A percentile compares a stretch with the other conserved stretches of the same genome.
Evolutionary conservation across 1,284 basidiomycete species (phyloP).

Genomic region (Tylopilus sp.): DNA sequence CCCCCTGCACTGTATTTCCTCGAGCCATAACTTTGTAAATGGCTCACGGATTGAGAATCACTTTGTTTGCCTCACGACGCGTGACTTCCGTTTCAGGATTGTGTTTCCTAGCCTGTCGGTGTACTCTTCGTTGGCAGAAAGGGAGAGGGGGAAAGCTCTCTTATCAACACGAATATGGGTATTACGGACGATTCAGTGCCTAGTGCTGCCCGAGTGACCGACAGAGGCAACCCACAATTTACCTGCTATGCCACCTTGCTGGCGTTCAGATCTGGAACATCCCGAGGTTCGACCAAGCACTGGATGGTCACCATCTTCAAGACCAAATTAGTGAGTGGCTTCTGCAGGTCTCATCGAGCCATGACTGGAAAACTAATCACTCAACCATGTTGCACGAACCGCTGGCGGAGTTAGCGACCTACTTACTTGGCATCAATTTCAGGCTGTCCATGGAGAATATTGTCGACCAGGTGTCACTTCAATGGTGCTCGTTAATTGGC

Average conservation of each 20-base stretch:
- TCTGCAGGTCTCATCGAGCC: not conserved
- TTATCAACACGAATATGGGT: not conserved
- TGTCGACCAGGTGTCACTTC: too few relatives aligned
- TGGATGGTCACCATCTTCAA: not conserved
- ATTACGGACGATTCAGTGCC: not conserved
- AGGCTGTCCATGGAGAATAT: not conserved
- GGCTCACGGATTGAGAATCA: too few relatives aligned
- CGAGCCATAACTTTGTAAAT: not conserved
- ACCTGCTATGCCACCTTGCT: not conserved
- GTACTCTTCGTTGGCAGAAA: not conserved
- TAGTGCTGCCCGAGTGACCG: not conserved
- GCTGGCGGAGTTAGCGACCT: not conserved
- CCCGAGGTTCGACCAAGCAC: not conserved
- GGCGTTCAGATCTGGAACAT: slow-evolving; percentile 1
- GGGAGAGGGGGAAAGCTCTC: not conserved
- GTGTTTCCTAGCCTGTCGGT: not conserved
- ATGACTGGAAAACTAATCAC: not conserved
- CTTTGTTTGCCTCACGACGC: not conserved
- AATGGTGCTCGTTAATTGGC: not conserved
- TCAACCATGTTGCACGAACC: not conserved
- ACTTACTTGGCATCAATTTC: not conserved
- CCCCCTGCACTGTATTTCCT: not conserved
- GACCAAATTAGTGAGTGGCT: not conserved
- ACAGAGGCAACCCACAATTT: not conserved
- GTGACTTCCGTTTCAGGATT: too few relatives aligned